Evolutionary conservation across 768 basidiomycete species (phyloP).

Genomic region (Pleurotus cornucopiae): DNA sequence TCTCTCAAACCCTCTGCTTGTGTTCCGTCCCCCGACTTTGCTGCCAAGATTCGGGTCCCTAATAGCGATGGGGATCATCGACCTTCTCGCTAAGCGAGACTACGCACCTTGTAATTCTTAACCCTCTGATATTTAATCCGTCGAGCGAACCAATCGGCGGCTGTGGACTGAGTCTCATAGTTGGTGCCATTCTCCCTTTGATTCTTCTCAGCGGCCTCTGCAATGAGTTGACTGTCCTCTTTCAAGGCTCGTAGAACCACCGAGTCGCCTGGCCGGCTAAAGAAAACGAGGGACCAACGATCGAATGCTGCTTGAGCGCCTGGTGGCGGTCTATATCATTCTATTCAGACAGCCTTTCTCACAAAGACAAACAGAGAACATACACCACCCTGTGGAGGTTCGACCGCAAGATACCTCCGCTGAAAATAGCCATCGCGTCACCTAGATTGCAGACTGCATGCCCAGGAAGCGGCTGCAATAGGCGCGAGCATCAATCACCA

Average conservation of each 20-base stretch:
- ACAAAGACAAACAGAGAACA: slow-evolving; percentile 15
- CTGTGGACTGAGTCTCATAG: slow-evolving; percentile 31
- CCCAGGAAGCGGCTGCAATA: slow-evolving; percentile 49
- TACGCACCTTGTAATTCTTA: slow-evolving; percentile 35
- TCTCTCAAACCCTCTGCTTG: neutral
- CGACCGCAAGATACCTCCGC: slow-evolving; percentile 60
- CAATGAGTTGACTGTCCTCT: slow-evolving; percentile 47
- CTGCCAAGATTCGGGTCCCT: slow-evolving; percentile 46
- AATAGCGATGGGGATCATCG: neutral
- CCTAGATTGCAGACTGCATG: slow-evolving; percentile 62
- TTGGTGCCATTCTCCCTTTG: slow-evolving; percentile 19
- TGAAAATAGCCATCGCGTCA: slow-evolving; percentile 58
- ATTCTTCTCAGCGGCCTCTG: slow-evolving; percentile 34
- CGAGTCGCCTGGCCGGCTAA: slow-evolving; percentile 57
- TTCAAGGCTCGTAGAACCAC: slow-evolving; percentile 46
- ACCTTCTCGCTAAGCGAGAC: too few species aligned
- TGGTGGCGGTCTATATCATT: slow-evolving; percentile 47
- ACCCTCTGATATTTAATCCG: slow-evolving; percentile 41
- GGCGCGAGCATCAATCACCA: slow-evolving; percentile 16
- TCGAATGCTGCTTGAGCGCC: slow-evolving; percentile 46
- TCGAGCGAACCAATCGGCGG: slow-evolving; percentile 40
- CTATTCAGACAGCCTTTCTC: too few species aligned
- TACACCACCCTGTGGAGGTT: slow-evolving; percentile 63
- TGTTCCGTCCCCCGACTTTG: slow-evolving; percentile 41
- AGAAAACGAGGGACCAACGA: slow-evolving; percentile 68